These are phyloP conservation scores for Phanerochaete sordida DNA, from an alignment of 768 basidiomycete species.

Conservation along the genomic window DNA sequence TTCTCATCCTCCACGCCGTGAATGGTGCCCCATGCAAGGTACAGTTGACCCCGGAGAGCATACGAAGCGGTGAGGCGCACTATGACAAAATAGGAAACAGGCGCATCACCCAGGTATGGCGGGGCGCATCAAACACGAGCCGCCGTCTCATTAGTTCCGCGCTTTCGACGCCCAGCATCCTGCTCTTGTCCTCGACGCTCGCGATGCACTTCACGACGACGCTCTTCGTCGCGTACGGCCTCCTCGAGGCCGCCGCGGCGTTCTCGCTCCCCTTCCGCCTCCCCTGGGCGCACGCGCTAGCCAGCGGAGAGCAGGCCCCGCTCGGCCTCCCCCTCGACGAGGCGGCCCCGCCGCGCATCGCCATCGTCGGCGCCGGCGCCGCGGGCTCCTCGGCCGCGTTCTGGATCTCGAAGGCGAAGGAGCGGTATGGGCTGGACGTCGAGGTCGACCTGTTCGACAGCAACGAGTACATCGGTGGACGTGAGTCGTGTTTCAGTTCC, in stretches of 20 bases:
- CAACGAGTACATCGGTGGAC: constrained; percentile 73
- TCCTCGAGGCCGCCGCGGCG: background rate
- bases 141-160: background rate
- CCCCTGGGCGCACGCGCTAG: constrained; percentile 6
- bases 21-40: too few species aligned
- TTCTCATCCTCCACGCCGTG: too few species aligned
- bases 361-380: constrained; percentile 89
- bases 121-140: background rate
- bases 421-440: constrained; percentile 63
- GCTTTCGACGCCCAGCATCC: background rate
- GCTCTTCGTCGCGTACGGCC: constrained; percentile 1
- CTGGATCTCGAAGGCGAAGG: constrained; percentile 78
- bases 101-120: too few species aligned
- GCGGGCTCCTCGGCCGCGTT: constrained; percentile 81
- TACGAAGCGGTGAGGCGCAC: too few species aligned
- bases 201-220: constrained; percentile 1
- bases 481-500: constrained; percentile 52
- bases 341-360: constrained; percentile 50
- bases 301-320: background rate
- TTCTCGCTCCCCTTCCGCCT: constrained; percentile 11
- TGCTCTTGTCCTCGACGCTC: background rate
- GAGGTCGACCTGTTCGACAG: constrained; percentile 86
- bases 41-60: too few species aligned
- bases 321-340: background rate
- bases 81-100: too few species aligned